Conservation (phyloP, 352 stramenopile genomes). For the Globisporangium iwayamae region DNA sequence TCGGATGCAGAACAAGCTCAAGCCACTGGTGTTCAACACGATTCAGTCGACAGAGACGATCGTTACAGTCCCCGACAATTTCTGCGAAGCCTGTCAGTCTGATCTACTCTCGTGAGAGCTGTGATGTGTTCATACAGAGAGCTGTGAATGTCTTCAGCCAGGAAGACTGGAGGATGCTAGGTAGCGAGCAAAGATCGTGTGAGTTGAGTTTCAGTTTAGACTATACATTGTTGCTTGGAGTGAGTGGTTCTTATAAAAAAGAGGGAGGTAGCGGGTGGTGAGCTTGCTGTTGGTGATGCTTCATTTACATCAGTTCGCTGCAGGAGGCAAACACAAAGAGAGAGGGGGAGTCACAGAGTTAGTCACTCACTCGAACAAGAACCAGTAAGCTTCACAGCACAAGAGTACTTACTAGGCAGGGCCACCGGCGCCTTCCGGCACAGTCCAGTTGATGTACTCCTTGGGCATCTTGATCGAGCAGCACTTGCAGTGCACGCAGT, state of each 20-base stretch:
- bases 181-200: not conserved
- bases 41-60: constrained; percentile 31
- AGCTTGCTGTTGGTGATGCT: not conserved
- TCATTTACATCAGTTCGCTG: constrained; percentile 71
- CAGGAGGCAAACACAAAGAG: constrained; percentile 22
- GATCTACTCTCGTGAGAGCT: constrained; percentile 10
- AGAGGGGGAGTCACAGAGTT: constrained; percentile 21
- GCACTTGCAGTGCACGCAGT: constrained; percentile 99
- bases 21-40: constrained; percentile 41
- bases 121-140: not conserved
- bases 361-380: not conserved
- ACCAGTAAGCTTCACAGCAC: not conserved
- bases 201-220: constrained; percentile 8
- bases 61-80: constrained; percentile 46
- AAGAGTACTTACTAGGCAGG: constrained; percentile 94
- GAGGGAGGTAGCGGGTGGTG: not conserved
- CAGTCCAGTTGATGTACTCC: constrained; percentile 99
- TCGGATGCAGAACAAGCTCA: constrained; percentile 36
- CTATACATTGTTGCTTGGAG: constrained; percentile 3
- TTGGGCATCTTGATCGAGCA: constrained; percentile 99
- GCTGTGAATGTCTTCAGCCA: not conserved
- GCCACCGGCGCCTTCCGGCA: constrained; percentile 96
- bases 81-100: constrained; percentile 44
- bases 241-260: constrained; percentile 4
- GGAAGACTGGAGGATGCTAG: no score